A percentile compares a stretch with the other conserved stretches of the same genome.
Conservation (phyloP, 768 basidiomycete genomes). For the Xerocomus brunneocitrinus region DNA sequence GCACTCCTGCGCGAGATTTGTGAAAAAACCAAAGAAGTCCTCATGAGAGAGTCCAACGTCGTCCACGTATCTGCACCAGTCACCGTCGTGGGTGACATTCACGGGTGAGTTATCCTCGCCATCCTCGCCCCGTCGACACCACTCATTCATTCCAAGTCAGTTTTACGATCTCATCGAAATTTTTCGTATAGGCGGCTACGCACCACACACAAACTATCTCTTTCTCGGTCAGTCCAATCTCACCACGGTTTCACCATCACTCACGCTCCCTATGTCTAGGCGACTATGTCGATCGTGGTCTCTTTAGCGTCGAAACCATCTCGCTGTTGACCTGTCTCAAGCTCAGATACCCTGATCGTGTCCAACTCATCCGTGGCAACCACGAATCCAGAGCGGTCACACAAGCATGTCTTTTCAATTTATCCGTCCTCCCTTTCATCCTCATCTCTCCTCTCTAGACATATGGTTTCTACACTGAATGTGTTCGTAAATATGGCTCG, state of each 20-base stretch:
- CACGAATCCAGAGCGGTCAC: constrained; percentile 98
- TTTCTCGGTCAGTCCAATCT: constrained; percentile 72
- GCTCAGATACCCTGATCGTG: constrained; percentile 91
- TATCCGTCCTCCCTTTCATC: neutral
- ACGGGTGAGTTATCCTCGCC: constrained; percentile 67
- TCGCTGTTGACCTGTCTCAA: constrained; percentile 96
- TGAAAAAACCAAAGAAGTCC: constrained; percentile 98
- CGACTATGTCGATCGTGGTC: constrained; percentile 96
- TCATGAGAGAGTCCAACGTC: constrained; percentile 98
- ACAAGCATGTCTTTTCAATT: constrained; percentile 58
- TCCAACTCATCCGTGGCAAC: constrained; percentile 95
- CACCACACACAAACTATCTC: constrained; percentile 95
- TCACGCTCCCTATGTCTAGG: constrained; percentile 44
- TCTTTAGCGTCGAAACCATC: constrained; percentile 98
- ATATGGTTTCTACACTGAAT: constrained; percentile 99
- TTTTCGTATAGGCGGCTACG: constrained; percentile 96
- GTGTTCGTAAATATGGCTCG: constrained; percentile 93
- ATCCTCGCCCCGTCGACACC: constrained; percentile 14
- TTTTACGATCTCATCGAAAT: constrained; percentile 99
- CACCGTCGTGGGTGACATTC: constrained; percentile 98
- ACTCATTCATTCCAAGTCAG: constrained; percentile 65
- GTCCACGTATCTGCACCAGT: constrained; percentile 96
- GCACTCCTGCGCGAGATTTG: constrained; percentile 96
- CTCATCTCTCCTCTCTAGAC: constrained; percentile 50
- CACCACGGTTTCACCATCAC: neutral